A percentile compares a stretch with the other conserved stretches of the same genome.
phyloP scores from a whole-genome alignment of 108 stramenopile genomes.

The Cyclostephanos tholiformis region DNA sequence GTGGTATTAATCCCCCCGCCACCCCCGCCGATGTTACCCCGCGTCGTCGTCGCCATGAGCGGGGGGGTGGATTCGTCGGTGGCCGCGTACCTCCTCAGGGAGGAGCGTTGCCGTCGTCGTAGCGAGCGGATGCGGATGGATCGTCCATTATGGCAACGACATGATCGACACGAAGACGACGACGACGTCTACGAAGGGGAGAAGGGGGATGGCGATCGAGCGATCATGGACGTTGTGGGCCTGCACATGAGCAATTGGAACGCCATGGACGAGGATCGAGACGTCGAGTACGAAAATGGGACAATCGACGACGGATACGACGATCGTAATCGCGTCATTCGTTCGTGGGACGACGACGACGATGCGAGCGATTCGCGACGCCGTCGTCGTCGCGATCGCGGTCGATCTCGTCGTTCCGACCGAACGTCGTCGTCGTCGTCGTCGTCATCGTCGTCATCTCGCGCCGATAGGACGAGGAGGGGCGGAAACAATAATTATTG shows the following conservation, averaged over 20 bases:
- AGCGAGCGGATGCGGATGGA: too few relatives aligned
- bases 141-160: too few relatives aligned
- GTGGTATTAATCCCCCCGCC: neutral
- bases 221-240: conserved; percentile 40
- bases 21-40: neutral
- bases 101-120: neutral
- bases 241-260: conserved; percentile 93
- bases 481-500: conserved; percentile 13
- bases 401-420: neutral
- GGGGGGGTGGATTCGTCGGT: conserved; percentile 98
- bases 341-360: neutral
- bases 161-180: neutral
- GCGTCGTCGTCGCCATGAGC: conserved; percentile 91
- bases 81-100: conserved; percentile 70
- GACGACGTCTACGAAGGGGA: neutral
- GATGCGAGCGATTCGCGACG: too few relatives aligned
- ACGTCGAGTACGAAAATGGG: neutral
- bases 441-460: neutral
- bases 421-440: neutral
- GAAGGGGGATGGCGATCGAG: neutral
- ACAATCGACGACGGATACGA: neutral
- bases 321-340: neutral
- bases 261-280: conserved; percentile 71
- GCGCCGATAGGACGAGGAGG: neutral
- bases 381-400: neutral